Base-by-base conservation (phyloP, 805 yeast genomes). In the Sugiyamaella lignohabitans region DNA sequence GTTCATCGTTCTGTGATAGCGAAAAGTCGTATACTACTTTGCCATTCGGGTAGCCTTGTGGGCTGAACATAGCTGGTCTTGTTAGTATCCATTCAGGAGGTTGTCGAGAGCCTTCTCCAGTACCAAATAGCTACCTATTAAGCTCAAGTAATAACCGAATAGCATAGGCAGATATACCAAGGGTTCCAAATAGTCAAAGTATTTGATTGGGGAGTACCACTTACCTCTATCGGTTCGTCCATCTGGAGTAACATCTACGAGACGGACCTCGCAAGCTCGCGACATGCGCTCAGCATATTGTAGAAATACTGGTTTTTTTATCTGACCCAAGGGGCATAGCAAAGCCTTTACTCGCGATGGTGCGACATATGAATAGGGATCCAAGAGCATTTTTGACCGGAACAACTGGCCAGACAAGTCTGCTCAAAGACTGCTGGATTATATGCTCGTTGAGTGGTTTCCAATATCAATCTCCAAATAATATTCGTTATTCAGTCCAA, bases 11-110 rank as follows among this genome's bases (percentile, higher is more conserved):
- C 4, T 66, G 58, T 0, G 74, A 56, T 1, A 74, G 63, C 10
- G 65, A 63, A 53, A 79, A 78, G 47, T 80, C 80, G 58, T 75
- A 85, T 11, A 80, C 62, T 1, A 91, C 64, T 42, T 82, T 67
- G 0, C 98, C 98, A 42, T 74, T 73, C 1, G 97, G 96, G 57
- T 78, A 85, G 0, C 83, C 82, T 58, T 82, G 93, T 1, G 98
- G 96, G 55, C 84, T 85, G 70, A 88, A 88, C 55, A 72, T 57
- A 17, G 69, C 63, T 60, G 30, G n/a, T 27, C 22, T 11, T 17
- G 29, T 34, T 16, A 47, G 32, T 16, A 29, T 2, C 11, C 39
- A 21, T 3, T 64, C 39, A 19, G 40, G 29, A 40, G 23, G 16
- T 14, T 36, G 8, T 19, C 42, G 23, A 8, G n/a, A n/a, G n/a